phyloP scores from a whole-genome alignment of 2,329 filamentous ascomycete species.

The Mariannaea elegans region DNA sequence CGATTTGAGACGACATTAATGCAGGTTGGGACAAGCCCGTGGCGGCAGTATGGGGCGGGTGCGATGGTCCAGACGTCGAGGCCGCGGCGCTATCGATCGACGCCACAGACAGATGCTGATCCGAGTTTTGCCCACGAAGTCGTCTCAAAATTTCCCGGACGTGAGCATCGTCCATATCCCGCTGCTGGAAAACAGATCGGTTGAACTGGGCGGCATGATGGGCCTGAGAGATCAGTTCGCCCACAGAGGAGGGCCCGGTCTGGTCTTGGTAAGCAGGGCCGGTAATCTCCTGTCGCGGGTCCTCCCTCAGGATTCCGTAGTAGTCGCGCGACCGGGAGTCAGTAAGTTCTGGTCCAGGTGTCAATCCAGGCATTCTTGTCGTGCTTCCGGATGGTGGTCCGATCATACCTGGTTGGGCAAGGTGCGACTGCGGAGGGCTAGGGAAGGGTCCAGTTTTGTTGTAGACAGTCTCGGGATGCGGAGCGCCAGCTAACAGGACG shows the following conservation, averaged over 20 bases:
- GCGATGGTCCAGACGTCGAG: conserved; percentile 61
- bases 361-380: conserved; percentile 84
- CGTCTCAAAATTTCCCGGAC: conserved; percentile 84
- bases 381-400: conserved; percentile 69
- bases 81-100: conserved; percentile 52
- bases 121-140: conserved; percentile 75
- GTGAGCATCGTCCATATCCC: conserved; percentile 81
- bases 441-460: conserved; percentile 76
- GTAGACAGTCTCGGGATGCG: conserved; percentile 89
- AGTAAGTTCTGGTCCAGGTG: conserved; percentile 79
- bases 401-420: conserved; percentile 77
- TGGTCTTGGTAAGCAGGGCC: conserved; percentile 90
- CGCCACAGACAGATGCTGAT: conserved; percentile 58
- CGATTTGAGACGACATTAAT: no score
- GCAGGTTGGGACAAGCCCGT: conserved; percentile 64
- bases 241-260: conserved; percentile 76
- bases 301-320: conserved; percentile 77
- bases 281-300: conserved; percentile 88
- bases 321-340: conserved; percentile 83
- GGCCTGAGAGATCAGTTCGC: conserved; percentile 86
- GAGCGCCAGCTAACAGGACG: conserved; percentile 66
- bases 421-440: conserved; percentile 72
- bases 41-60: conserved; percentile 66
- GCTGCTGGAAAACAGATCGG: conserved; percentile 81
- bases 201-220: conserved; percentile 92